Conservation (phyloP, 306 rosid species). For the Lablab purpureus region DNA sequence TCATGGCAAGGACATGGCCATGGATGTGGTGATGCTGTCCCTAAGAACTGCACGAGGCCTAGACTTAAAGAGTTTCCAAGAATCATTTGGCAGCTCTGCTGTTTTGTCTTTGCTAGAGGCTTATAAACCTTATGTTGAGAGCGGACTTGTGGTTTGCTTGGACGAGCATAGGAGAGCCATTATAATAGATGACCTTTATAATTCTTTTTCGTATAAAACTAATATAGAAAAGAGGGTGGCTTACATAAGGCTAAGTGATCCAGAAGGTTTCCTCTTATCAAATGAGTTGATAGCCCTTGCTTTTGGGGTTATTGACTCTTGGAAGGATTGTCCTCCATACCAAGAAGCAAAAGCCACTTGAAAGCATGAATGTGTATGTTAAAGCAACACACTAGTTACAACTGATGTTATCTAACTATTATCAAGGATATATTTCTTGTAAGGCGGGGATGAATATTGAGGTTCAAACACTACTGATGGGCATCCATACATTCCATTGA, state of each 20-base stretch:
- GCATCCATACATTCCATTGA: conserved; percentile 4
- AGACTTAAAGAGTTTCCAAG: conserved; percentile 66
- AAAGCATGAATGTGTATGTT: conserved; percentile 31
- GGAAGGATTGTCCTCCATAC: conserved; percentile 35
- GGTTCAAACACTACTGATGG: conserved; percentile 11
- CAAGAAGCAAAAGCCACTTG: conserved; percentile 34
- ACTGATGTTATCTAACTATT: conserved; percentile 21
- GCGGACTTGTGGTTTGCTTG: conserved; percentile 83
- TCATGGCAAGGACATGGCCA: conserved; percentile 66
- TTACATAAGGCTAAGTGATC: conserved; percentile 80
- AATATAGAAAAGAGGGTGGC: conserved; percentile 45
- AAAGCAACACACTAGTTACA: conserved; percentile 22
- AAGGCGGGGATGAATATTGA: neutral
- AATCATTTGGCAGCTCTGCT: conserved; percentile 63
- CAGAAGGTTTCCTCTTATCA: conserved; percentile 91
- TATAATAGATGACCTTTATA: conserved; percentile 52
- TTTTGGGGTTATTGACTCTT: conserved; percentile 73
- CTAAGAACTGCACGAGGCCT: conserved; percentile 81
- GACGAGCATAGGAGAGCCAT: conserved; percentile 62
- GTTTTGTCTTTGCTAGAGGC: conserved; percentile 66
- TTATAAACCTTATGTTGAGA: conserved; percentile 73
- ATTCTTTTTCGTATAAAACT: conserved; percentile 39
- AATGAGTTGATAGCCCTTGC: conserved; percentile 89
- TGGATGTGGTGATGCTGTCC: conserved; percentile 89
- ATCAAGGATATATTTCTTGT: neutral